Evolutionary conservation across 2,329 filamentous ascomycete genomes (phyloP).

Genomic region (Moelleriella libera): DNA sequence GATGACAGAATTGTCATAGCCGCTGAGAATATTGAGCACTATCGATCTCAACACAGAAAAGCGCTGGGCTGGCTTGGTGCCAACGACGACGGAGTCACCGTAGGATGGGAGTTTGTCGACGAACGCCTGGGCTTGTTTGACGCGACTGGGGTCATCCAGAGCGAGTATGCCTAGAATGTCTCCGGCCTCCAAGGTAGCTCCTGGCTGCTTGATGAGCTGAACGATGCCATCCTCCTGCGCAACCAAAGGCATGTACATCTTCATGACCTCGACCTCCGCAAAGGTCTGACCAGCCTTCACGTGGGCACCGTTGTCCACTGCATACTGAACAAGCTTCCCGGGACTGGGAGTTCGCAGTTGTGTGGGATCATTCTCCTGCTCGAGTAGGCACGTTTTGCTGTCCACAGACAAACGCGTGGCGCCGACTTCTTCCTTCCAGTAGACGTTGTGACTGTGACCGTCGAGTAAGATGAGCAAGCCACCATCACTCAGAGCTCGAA

Average conservation of each 20-base stretch:
- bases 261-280: constrained; percentile 99
- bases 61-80: constrained; percentile 81
- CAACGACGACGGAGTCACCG: constrained; percentile 74
- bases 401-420: constrained; percentile 93
- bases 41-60: constrained; percentile 67
- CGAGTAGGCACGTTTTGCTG: constrained; percentile 92
- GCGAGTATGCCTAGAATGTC: constrained; percentile 97
- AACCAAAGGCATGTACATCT: constrained; percentile 99
- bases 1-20: constrained; percentile 95
- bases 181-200: constrained; percentile 91
- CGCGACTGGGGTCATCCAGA: constrained; percentile 85
- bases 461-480: constrained; percentile 82
- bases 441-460: constrained; percentile 92
- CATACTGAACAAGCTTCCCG: constrained; percentile 96
- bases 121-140: constrained; percentile 94
- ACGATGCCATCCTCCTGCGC: constrained; percentile 92
- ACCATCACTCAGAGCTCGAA: constrained; percentile 85
- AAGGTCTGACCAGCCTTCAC: constrained; percentile 85
- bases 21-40: constrained; percentile 75
- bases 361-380: constrained; percentile 98
- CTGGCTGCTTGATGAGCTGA: constrained; percentile 97
- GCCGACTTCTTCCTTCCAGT: constrained; percentile 98
- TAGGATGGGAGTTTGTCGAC: constrained; percentile 78
- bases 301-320: constrained; percentile 88
- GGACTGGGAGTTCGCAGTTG: constrained; percentile 90